phyloP scores from a whole-genome alignment of 225 moss, liverwort and hornwort genomes.

The Bryoerythrophyllum caledonicum region DNA sequence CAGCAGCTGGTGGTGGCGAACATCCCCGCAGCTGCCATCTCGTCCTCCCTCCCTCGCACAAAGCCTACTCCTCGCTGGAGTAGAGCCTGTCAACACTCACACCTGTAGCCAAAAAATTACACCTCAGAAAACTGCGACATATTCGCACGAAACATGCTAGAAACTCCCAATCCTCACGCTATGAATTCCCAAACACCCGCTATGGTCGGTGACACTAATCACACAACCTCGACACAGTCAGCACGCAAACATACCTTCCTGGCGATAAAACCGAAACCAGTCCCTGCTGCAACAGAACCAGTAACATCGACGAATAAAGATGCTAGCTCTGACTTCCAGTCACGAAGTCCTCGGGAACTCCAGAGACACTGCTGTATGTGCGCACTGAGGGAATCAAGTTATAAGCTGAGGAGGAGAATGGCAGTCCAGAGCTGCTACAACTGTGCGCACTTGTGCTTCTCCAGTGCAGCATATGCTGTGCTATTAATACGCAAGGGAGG shows the following conservation, averaged over 20 bases:
- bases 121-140: slow-evolving; percentile 26
- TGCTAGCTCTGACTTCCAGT: neutral
- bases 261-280: neutral
- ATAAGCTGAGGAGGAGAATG: no score
- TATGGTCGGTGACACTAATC: slow-evolving; percentile 14
- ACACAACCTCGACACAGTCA: neutral
- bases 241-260: neutral
- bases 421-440: no score
- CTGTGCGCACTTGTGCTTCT: neutral
- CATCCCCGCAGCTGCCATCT: slow-evolving; percentile 46
- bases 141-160: neutral
- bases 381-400: no score
- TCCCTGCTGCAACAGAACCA: neutral
- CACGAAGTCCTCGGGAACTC: neutral
- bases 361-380: neutral
- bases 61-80: neutral
- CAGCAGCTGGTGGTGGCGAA: slow-evolving; percentile 52
- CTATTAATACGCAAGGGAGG: slow-evolving; percentile 27
- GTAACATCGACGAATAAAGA: slow-evolving; percentile 24
- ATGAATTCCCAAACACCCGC: neutral
- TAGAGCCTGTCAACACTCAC: neutral
- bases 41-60: neutral
- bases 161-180: neutral
- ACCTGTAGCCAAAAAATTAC: slow-evolving; percentile 16
- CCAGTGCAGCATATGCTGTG: no score